These are phyloP conservation scores for Suillus subluteus DNA, from an alignment of 768 basidiomycete genomes.

Conservation along the genomic window DNA sequence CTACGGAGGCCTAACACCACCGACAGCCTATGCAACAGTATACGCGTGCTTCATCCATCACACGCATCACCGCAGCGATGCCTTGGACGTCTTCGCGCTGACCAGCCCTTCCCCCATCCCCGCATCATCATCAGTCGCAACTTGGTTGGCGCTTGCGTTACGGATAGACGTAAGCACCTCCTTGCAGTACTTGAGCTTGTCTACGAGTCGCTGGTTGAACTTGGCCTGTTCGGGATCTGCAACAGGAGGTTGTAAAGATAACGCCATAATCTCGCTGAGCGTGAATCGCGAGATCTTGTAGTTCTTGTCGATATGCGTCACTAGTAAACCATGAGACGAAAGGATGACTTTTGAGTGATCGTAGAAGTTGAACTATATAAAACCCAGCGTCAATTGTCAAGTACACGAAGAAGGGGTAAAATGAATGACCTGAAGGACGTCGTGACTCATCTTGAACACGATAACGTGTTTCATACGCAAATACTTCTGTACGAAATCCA, in stretches of 20 bases:
- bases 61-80: constrained; percentile 17
- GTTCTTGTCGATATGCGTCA: constrained; percentile 92
- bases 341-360: constrained; percentile 96
- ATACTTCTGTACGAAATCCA: constrained; percentile 97
- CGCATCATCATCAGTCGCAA: constrained; percentile 17
- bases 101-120: constrained; percentile 13
- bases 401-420: constrained; percentile 6
- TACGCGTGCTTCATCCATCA: background rate
- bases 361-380: constrained; percentile 91
- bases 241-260: constrained; percentile 43
- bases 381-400: background rate
- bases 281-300: constrained; percentile 77
- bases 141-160: constrained; percentile 53
- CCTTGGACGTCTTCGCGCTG: constrained; percentile 23
- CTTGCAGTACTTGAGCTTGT: constrained; percentile 85
- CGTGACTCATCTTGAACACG: constrained; percentile 95
- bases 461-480: constrained; percentile 97
- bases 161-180: constrained; percentile 78
- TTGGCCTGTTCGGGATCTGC: constrained; percentile 60
- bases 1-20: constrained; percentile 9
- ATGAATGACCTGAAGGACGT: constrained; percentile 84
- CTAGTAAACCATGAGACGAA: constrained; percentile 72
- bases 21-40: constrained; percentile 3
- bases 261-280: constrained; percentile 70
- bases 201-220: constrained; percentile 65